Evolutionary conservation across 78 protist species (phyloP).

Genomic region (Dictyostelium purpureum): DNA sequence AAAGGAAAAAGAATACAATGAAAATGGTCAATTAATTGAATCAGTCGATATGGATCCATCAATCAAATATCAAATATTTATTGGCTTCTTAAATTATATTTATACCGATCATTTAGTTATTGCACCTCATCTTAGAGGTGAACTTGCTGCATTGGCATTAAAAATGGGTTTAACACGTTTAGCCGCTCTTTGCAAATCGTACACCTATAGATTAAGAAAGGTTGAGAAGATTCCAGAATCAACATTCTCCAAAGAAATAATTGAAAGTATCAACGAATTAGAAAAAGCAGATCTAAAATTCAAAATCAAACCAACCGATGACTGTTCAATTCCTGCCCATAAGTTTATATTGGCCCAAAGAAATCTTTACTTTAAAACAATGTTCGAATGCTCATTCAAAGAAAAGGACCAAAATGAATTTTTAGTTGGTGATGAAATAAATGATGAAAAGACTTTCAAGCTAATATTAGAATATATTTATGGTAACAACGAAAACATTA

Average conservation of each 20-base stretch:
- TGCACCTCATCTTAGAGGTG: constrained; percentile 77
- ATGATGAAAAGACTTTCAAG: constrained; percentile 46
- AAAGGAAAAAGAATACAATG: background rate
- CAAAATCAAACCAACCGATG: background rate
- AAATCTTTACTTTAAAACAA: constrained; percentile 60
- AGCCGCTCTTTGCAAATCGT: constrained; percentile 6
- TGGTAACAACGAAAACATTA: constrained; percentile 44
- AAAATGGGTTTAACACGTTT: constrained; percentile 37
- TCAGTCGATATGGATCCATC: background rate
- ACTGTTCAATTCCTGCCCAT: constrained; percentile 4
- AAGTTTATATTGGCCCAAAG: constrained; percentile 26
- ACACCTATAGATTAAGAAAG: constrained; percentile 24
- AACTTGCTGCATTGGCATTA: constrained; percentile 35
- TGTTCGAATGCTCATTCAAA: constrained; percentile 76
- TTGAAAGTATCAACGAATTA: background rate
- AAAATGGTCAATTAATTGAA: background rate
- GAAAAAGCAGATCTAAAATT: constrained; percentile 17
- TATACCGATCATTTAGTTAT: constrained; percentile 78
- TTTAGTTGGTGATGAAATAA: background rate
- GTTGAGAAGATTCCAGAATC: constrained; percentile 57
- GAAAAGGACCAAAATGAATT: constrained; percentile 61
- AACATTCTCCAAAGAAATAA: constrained; percentile 16
- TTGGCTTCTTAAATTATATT: constrained; percentile 41
- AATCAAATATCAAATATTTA: constrained; percentile 38
- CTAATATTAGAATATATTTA: constrained; percentile 53